Conservation (phyloP, 2,329 filamentous ascomycete species). For the Botrytis fabae region DNA sequence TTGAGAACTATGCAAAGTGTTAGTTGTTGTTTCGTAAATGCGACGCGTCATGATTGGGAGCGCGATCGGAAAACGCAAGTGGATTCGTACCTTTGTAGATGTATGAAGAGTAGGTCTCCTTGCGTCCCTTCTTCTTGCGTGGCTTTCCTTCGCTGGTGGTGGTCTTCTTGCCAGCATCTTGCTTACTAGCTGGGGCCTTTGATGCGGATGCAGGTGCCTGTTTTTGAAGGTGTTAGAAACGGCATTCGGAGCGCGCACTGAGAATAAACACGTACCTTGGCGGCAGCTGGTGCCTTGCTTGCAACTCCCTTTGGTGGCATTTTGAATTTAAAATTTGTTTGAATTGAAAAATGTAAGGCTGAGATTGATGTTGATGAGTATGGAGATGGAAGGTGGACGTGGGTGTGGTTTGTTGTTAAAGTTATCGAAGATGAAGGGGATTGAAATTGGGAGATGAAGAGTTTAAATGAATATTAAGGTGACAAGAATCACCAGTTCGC, state of each 20-base stretch:
- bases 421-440: conserved; percentile 3
- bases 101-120: conserved; percentile 99
- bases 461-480: not conserved
- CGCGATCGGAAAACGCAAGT: conserved; percentile 35
- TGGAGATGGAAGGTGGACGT: not conserved
- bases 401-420: conserved; percentile 13
- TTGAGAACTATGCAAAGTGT: conserved; percentile 74
- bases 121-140: conserved; percentile 99
- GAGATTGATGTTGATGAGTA: conserved; percentile 4
- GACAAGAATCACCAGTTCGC: too few relatives aligned
- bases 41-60: conserved; percentile 22
- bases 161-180: conserved; percentile 97
- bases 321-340: conserved; percentile 49
- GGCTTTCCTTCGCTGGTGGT: conserved; percentile 85
- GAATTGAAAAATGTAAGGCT: conserved; percentile 38
- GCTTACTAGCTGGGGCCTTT: conserved; percentile 76
- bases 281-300: conserved; percentile 75
- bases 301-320: conserved; percentile 94
- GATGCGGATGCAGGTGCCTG: conserved; percentile 49
- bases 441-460: conserved; percentile 11
- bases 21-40: conserved; percentile 22
- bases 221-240: not conserved
- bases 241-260: not conserved
- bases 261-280: conserved; percentile 56
- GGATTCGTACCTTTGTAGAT: conserved; percentile 91